A percentile compares a stretch with the other conserved stretches of the same genome.
phyloP scores from a whole-genome alignment of 345 rosid genomes.

The Citrus medica region DNA sequence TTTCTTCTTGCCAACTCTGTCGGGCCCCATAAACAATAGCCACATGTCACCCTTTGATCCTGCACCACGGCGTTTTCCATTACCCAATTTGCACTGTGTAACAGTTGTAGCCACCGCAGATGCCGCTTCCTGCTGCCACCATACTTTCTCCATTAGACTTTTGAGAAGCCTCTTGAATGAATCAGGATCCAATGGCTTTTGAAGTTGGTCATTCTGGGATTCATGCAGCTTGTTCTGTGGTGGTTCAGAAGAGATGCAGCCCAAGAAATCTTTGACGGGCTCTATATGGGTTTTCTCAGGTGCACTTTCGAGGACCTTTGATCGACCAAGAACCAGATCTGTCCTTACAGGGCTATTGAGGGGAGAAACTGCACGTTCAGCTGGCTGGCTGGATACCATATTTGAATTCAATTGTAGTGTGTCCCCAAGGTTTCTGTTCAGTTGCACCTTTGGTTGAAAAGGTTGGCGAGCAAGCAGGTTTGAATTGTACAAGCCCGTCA shows the following conservation, averaged over 20 bases:
- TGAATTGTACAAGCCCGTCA: conserved; percentile 46
- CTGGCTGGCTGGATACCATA: conserved; percentile 26
- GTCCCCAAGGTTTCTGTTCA: conserved; percentile 39
- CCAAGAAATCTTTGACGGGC: conserved; percentile 57
- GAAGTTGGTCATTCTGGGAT: conserved; percentile 35
- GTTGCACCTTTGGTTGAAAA: conserved; percentile 58
- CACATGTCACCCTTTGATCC: conserved; percentile 71
- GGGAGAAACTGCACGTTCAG: conserved; percentile 33
- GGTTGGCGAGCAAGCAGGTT: conserved; percentile 56
- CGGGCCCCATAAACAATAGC: conserved; percentile 88
- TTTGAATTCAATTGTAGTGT: conserved; percentile 32
- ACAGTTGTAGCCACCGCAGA: conserved; percentile 75
- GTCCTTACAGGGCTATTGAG: conserved; percentile 80
- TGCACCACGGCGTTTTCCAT: conserved; percentile 50
- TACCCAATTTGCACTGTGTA: conserved; percentile 66
- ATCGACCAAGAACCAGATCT: conserved; percentile 73
- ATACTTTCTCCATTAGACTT: conserved; percentile 65
- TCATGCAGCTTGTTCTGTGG: conserved; percentile 42
- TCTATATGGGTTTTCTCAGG: conserved; percentile 34
- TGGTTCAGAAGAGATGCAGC: conserved; percentile 61
- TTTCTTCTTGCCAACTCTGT: conserved; percentile 78
- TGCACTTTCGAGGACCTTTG: conserved; percentile 33
- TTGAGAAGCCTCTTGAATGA: conserved; percentile 76
- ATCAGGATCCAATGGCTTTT: conserved; percentile 50
- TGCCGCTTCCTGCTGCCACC: conserved; percentile 98